Evolutionary conservation across 1,284 basidiomycete species (phyloP), one percentile per base, ranked within the genome.

Genomic region (Gomphus bonarii): DNA sequence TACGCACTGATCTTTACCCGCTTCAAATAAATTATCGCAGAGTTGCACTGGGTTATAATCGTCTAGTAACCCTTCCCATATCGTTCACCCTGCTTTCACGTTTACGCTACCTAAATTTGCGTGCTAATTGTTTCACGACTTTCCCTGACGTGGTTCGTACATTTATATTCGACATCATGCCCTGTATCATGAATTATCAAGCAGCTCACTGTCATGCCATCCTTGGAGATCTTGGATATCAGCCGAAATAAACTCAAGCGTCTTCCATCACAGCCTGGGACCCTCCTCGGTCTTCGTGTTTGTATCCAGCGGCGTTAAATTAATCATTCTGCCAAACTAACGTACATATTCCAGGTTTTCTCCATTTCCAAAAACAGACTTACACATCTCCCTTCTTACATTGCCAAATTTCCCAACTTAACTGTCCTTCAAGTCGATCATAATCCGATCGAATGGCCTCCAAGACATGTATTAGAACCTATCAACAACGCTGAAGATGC

Each of bases 381-480:
- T 50, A 79, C 80, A 40, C 76, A 80, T 18, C 75, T 99, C 1
- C 95, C 95, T 1, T 66, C 74, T 4, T 98, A 95, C 69, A 69
- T 98, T 44, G 71, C 78, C 16, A 78, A 84, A 60, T 95, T 97
- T 68, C 72, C 71, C 35, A 76, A 80, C 55, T 75, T 99, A 36
- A 82, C 85, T 55, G 80, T 95, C 31, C 77, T 98, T 66, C 93
- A 92, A 68, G 75, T 91, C 9, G 94, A 97, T 64, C 84, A 86
- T 62, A 98, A 98, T 66, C 92, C 92, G 1, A 77, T 97, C 40
- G 85, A 92, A 68, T 98, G 94, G 93, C 95, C 95, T 1, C 83
- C 85, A 22, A 78, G 73, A 63, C 60, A 67, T 60, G 73, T 82
- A 7, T 69, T 85, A 65, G 76, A 79, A 54, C 65, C 70, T 4